These are phyloP conservation scores for Corylus heterophylla DNA, from an alignment of 306 rosid genomes.

Conservation along the genomic window DNA sequence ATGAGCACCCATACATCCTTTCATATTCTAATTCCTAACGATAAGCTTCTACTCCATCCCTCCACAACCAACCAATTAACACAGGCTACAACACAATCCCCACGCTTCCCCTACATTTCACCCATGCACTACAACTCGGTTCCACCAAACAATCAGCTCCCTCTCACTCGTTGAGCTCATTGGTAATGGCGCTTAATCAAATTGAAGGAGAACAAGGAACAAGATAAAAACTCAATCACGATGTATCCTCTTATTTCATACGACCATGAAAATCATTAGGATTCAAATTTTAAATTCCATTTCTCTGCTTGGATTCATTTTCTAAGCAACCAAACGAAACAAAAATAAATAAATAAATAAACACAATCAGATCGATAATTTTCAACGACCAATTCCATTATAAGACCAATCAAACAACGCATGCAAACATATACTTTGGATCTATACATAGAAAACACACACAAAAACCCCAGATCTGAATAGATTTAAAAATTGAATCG, in stretches of 20 bases:
- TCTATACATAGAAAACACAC: conserved; percentile 27
- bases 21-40: not conserved
- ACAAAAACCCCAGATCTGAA: conserved; percentile 15
- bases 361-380: not conserved
- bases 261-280: not conserved
- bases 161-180: too few species aligned
- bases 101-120: not conserved
- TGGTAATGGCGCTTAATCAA: too few species aligned
- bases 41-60: not conserved
- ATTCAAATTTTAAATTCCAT: not conserved
- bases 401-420: conserved; percentile 27
- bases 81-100: not conserved
- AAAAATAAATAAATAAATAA: not conserved
- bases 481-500: not conserved
- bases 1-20: not conserved
- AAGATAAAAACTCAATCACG: not conserved
- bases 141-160: too few species aligned
- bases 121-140: too few species aligned
- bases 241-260: not conserved
- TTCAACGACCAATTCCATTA: not conserved
- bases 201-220: not conserved
- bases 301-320: not conserved
- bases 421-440: conserved; percentile 40
- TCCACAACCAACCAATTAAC: conserved; percentile 3
- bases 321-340: not conserved